Evolutionary conservation across 2,329 filamentous ascomycete genomes (phyloP), one percentile per base, ranked within the genome.

Genomic region (Dothiorella sarmentorum): DNA sequence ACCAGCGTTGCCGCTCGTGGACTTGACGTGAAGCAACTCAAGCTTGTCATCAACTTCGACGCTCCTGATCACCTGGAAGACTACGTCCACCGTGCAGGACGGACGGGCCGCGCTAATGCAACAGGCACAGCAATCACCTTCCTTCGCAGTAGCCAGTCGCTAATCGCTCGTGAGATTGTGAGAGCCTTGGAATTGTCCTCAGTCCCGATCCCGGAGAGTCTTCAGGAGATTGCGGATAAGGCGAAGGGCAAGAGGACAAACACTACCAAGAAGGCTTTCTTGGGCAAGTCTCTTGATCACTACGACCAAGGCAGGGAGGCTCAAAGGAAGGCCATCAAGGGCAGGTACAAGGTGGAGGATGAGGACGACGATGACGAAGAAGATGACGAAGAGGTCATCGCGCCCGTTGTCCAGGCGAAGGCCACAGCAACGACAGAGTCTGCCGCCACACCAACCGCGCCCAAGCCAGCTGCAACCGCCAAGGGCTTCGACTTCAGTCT

Each of bases 1-100:
- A 99, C 94, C 0, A 97, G 93, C 10, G 91, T 99, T 60, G 94
- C 94, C 37, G 94, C 94, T 52, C 89, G 94, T 73, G 94, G 94
- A 61, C 80, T 99, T 38, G 94, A 99, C 71, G 93, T 99, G 43
- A 96, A 97, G 75, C 91, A 96, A 71, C 81, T 99, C 31, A 97
- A 95, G 73, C 82, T 97, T 29, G 94, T 99, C 7, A 87, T 99
- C 75, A 97, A 97, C 75, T 97, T 91, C 70, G 92, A 97, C 69
- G 90, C 88, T 0, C 93, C 92, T 0, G 96, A 96, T 67, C 92
- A 97, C 75, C 75, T 96, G 62, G 94, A 99, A 75, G 94, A 97
- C 69, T 97, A 97, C 68, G 93, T 97, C 38, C 94, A 97, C 72
- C 88, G 94, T 63, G 91, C 90, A 58, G 94, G 94, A 47, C 90